phyloP scores from a whole-genome alignment of 1,139 yeast genomes.

The Pichia sp. region DNA sequence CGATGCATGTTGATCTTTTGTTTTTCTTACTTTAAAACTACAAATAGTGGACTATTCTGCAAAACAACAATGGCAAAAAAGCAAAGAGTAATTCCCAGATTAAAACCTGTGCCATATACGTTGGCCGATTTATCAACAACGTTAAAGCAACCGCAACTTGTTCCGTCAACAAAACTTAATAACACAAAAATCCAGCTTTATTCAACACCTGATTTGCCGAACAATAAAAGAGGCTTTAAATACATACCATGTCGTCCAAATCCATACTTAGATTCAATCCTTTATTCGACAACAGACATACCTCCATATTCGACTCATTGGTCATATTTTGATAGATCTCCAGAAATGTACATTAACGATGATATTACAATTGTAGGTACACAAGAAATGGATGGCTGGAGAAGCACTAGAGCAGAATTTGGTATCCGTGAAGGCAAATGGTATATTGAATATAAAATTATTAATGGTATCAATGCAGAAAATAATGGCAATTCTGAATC shows the following conservation, averaged over 20 bases:
- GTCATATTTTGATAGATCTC: conserved; percentile 68
- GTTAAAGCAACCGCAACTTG: conserved; percentile 29
- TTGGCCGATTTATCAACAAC: conserved; percentile 23
- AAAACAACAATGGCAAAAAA: conserved; percentile 15
- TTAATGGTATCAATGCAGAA: conserved; percentile 33
- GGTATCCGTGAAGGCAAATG: conserved; percentile 74
- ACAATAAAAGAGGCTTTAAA: conserved; percentile 74
- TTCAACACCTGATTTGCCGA: conserved; percentile 68
- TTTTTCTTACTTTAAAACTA: no score
- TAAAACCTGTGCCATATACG: conserved; percentile 31
- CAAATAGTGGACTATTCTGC: no score
- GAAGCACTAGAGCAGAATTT: conserved; percentile 69
- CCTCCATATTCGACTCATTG: conserved; percentile 61
- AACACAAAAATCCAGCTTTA: conserved; percentile 40
- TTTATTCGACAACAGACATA: conserved; percentile 70
- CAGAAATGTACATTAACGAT: conserved; percentile 46
- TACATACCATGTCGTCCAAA: conserved; percentile 77
- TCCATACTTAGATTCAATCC: conserved; percentile 49
- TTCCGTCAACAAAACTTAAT: conserved; percentile 65
- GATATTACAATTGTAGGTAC: conserved; percentile 40
- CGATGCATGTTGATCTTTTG: no score
- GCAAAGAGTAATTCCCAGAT: conserved; percentile 24
- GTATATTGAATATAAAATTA: conserved; percentile 69
- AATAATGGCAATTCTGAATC: no score
- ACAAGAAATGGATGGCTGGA: conserved; percentile 62